These are phyloP conservation scores for Claviceps digitariae DNA, from an alignment of 2,329 filamentous ascomycete genomes.

Conservation along the genomic window DNA sequence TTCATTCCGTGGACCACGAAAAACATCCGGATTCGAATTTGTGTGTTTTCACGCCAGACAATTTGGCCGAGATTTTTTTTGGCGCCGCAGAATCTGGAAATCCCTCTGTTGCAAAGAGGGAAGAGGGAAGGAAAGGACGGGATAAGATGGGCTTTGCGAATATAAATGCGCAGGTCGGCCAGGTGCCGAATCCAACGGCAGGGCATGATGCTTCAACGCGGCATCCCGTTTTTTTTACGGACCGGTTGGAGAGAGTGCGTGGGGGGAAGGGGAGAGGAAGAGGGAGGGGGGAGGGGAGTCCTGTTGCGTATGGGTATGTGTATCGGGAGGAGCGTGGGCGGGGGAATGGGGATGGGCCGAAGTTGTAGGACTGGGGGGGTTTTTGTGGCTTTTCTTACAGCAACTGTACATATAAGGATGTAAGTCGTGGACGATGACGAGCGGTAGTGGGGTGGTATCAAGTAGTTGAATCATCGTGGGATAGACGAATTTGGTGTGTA, in stretches of 20 bases:
- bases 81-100: too few species aligned
- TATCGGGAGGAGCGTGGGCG: conserved; percentile 29
- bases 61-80: too few species aligned
- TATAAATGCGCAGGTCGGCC: not conserved
- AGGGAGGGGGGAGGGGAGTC: conserved; percentile 20
- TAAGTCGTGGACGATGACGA: too few species aligned
- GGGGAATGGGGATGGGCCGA: not conserved
- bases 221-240: conserved; percentile 68
- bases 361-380: not conserved
- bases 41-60: too few species aligned
- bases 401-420: too few species aligned
- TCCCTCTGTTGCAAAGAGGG: too few species aligned
- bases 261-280: conserved; percentile 20
- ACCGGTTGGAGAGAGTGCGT: conserved; percentile 43
- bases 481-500: not conserved
- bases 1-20: too few species aligned
- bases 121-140: too few species aligned
- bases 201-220: conserved; percentile 42
- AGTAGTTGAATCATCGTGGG: not conserved
- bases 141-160: conserved; percentile 2
- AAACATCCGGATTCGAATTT: too few species aligned
- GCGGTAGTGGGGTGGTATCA: too few species aligned
- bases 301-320: conserved; percentile 48
- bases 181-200: conserved; percentile 6
- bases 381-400: too few species aligned